Conservation (phyloP, 495 filamentous ascomycete species). For the Xylaria acuta region DNA sequence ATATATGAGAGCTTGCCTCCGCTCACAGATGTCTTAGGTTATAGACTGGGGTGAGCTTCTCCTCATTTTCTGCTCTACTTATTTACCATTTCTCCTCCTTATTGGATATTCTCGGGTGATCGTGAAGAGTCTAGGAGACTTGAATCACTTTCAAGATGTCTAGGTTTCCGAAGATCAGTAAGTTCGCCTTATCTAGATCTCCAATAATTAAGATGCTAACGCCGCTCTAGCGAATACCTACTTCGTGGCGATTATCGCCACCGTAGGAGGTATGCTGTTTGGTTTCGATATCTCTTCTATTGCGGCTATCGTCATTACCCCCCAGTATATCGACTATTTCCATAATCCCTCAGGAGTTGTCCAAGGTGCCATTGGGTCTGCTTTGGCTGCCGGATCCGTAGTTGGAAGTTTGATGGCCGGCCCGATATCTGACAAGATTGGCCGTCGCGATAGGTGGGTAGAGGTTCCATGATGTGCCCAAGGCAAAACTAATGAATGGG, state of each 20-base stretch:
- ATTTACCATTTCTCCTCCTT: not conserved
- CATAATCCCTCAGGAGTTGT: slow-evolving; percentile 65
- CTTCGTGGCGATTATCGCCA: slow-evolving; percentile 67
- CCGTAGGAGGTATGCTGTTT: slow-evolving; percentile 66
- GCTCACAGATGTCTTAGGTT: not conserved
- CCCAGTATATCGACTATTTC: slow-evolving; percentile 73
- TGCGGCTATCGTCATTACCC: slow-evolving; percentile 72
- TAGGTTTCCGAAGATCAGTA: slow-evolving; percentile 42
- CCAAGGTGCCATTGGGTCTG: slow-evolving; percentile 70
- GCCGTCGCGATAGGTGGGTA: slow-evolving; percentile 59
- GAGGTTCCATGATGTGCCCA: not conserved
- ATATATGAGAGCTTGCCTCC: slow-evolving; percentile 24
- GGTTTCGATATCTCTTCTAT: slow-evolving; percentile 75
- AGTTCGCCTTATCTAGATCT: not conserved
- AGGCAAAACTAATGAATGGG: slow-evolving; percentile 23
- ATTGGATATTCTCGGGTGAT: not conserved
- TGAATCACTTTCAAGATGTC: slow-evolving; percentile 36
- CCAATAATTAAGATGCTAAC: slow-evolving; percentile 29
- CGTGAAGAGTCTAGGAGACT: slow-evolving; percentile 2
- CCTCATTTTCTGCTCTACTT: slow-evolving; percentile 21
- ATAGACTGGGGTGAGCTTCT: not conserved
- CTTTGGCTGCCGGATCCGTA: slow-evolving; percentile 72
- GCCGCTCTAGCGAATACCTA: slow-evolving; percentile 56
- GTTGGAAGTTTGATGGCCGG: slow-evolving; percentile 69
- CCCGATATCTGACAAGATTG: slow-evolving; percentile 68